Conservation (phyloP, 176 grass and related monocot species). For the Lolium multiflorum region DNA sequence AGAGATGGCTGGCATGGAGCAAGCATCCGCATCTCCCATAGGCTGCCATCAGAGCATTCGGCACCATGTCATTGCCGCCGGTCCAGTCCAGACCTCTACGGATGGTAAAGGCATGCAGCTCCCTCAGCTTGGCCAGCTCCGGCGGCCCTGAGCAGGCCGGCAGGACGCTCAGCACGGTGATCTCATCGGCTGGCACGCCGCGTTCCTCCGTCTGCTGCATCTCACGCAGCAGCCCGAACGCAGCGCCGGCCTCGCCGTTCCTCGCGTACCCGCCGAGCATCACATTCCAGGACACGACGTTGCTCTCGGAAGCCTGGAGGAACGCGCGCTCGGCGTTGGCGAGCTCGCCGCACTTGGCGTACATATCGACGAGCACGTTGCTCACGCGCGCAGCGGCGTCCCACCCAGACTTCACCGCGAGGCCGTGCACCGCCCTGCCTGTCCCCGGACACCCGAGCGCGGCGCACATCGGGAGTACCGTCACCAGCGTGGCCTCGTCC, state of each 20-base stretch:
- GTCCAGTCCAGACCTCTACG: constrained; percentile 51
- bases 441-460: constrained; percentile 37
- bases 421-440: constrained; percentile 50
- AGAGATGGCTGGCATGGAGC: constrained; percentile 45
- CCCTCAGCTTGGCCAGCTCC: constrained; percentile 51
- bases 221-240: constrained; percentile 53
- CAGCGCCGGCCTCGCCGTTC: constrained; percentile 39
- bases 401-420: constrained; percentile 57
- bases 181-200: constrained; percentile 46
- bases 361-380: constrained; percentile 67
- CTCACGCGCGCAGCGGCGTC: constrained; percentile 43
- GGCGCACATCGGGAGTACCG: constrained; percentile 58
- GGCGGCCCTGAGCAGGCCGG: constrained; percentile 38
- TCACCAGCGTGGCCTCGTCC: constrained; percentile 68
- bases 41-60: constrained; percentile 64
- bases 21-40: constrained; percentile 56
- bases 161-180: constrained; percentile 62
- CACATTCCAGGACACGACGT: constrained; percentile 68
- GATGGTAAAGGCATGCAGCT: constrained; percentile 59
- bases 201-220: constrained; percentile 49
- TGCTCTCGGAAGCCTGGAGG: not conserved
- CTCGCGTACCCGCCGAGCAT: constrained; percentile 59
- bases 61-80: constrained; percentile 44
- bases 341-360: constrained; percentile 57
- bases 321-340: constrained; percentile 51